Percentiles rank a stretch among this genome's conserved stretches.
Evolutionary conservation across 495 filamentous ascomycete genomes (phyloP).

Genomic region (Xylaria telfairii): DNA sequence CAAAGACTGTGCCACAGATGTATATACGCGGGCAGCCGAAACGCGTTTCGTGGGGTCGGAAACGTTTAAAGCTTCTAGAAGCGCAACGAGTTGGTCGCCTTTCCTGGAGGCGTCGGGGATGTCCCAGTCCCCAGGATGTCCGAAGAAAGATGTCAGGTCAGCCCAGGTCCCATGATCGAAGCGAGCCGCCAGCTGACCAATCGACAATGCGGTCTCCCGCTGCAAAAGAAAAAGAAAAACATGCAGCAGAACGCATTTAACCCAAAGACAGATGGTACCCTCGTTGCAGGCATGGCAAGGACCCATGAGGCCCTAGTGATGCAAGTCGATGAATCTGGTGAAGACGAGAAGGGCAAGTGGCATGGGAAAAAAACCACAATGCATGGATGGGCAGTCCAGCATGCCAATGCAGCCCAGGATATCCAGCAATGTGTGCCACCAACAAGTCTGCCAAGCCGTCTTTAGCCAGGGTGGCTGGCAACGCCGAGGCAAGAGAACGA

Average conservation of each 20-base stretch:
- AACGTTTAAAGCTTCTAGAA: constrained; percentile 40
- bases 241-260: constrained; percentile 29
- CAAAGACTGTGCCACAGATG: constrained; percentile 12
- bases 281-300: neutral
- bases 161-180: constrained; percentile 31
- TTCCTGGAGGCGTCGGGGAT: constrained; percentile 28
- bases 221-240: constrained; percentile 29
- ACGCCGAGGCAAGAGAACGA: constrained; percentile 7
- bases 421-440: constrained; percentile 17
- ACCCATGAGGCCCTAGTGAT: constrained; percentile 19
- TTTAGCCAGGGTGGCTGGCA: constrained; percentile 11
- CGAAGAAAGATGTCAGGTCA: constrained; percentile 9
- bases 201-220: constrained; percentile 26
- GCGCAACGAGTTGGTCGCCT: neutral
- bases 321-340: constrained; percentile 40
- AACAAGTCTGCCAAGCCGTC: constrained; percentile 18
- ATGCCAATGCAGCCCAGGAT: neutral
- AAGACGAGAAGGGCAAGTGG: constrained; percentile 33
- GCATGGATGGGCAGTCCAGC: constrained; percentile 29
- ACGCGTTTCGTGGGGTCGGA: constrained; percentile 29
- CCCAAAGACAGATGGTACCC: constrained; percentile 20
- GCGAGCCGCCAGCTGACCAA: constrained; percentile 40
- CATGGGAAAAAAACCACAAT: constrained; percentile 35
- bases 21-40: constrained; percentile 24
- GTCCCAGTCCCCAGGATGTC: constrained; percentile 21